These are phyloP conservation scores for Pythium monospermum DNA, from an alignment of 352 stramenopile species.

Conservation along the genomic window DNA sequence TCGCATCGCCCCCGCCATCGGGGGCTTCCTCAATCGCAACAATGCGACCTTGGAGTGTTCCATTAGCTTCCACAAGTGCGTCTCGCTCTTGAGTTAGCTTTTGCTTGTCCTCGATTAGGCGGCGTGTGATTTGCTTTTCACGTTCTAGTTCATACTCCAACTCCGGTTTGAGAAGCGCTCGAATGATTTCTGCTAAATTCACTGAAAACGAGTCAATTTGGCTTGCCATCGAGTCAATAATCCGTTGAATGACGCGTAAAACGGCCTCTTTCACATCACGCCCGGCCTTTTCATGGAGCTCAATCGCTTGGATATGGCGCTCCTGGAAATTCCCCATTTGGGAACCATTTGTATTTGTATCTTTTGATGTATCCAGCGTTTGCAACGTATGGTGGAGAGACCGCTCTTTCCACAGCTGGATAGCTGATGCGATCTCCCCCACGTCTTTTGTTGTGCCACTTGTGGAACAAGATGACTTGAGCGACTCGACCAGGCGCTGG, in stretches of 20 bases:
- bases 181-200: slow-evolving; percentile 25
- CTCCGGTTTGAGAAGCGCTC: slow-evolving; percentile 29
- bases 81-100: slow-evolving; percentile 13
- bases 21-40: slow-evolving; percentile 32
- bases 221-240: slow-evolving; percentile 13
- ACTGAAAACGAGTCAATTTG: slow-evolving; percentile 31
- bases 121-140: slow-evolving; percentile 19
- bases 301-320: slow-evolving; percentile 52
- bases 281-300: slow-evolving; percentile 41
- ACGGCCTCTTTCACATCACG: slow-evolving; percentile 35
- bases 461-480: slow-evolving; percentile 16
- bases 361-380: slow-evolving; percentile 25
- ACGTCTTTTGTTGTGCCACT: slow-evolving; percentile 12
- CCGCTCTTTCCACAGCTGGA: slow-evolving; percentile 62
- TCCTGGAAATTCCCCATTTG: slow-evolving; percentile 8
- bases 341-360: background rate
- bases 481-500: slow-evolving; percentile 8
- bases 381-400: slow-evolving; percentile 52
- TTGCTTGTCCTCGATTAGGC: slow-evolving; percentile 35
- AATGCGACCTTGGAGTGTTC: slow-evolving; percentile 24
- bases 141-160: slow-evolving; percentile 32
- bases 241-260: slow-evolving; percentile 18
- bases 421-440: slow-evolving; percentile 14
- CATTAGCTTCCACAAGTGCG: slow-evolving; percentile 22
- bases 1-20: slow-evolving; percentile 35